These are phyloP conservation scores for Populus simonii DNA, from an alignment of 345 rosid species.

Conservation along the genomic window DNA sequence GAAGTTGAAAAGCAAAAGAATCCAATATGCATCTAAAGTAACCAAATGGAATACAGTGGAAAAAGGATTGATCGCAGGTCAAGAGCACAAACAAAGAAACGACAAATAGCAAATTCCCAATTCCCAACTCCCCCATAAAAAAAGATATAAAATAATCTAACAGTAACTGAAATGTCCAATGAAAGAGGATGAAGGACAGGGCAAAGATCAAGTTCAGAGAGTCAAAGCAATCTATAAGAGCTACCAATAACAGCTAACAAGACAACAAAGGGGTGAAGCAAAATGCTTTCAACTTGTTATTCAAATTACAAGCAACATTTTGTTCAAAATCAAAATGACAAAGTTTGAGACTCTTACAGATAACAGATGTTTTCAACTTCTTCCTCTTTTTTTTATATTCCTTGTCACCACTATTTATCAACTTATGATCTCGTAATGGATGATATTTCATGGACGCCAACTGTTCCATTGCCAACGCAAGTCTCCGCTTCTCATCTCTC, in stretches of 20 bases:
- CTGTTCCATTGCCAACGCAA: constrained; percentile 52
- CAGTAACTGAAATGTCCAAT: too few relatives aligned
- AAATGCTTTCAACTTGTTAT: not conserved
- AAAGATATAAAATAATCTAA: too few relatives aligned
- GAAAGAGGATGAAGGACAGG: not conserved
- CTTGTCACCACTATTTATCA: constrained; percentile 17
- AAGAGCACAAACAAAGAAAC: not conserved
- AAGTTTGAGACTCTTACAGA: constrained; percentile 36
- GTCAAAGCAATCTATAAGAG: not conserved
- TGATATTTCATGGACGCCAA: constrained; percentile 69
- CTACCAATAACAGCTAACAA: not conserved
- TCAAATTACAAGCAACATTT: not conserved
- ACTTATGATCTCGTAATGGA: constrained; percentile 55
- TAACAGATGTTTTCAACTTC: constrained; percentile 39
- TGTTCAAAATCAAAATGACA: constrained; percentile 4
- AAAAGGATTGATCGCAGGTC: not conserved
- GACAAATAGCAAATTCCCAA: not conserved
- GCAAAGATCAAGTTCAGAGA: not conserved
- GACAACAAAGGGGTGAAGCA: not conserved
- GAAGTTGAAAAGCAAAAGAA: not conserved
- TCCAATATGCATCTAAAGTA: not conserved
- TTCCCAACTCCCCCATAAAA: not conserved
- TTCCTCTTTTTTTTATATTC: constrained; percentile 37
- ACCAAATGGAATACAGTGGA: not conserved
- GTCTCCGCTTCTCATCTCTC: constrained; percentile 55